A percentile compares a stretch with the other conserved stretches of the same genome.
These are phyloP conservation scores for Calonectria crousiana DNA, from an alignment of 2,329 filamentous ascomycete genomes.

Conservation along the genomic window DNA sequence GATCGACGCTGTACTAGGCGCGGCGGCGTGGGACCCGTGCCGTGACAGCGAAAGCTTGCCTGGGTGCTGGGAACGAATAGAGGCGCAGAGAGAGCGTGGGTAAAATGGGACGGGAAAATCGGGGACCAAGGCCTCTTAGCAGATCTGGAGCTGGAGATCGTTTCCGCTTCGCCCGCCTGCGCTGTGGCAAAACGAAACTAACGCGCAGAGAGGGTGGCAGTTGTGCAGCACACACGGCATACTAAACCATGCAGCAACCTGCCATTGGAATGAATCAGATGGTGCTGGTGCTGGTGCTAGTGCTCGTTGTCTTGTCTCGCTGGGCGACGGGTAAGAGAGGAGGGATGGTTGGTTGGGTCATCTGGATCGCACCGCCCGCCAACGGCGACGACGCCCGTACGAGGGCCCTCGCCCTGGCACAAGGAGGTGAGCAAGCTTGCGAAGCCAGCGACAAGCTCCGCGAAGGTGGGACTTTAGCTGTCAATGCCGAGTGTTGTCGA, in stretches of 20 bases:
- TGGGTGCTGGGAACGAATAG: constrained; percentile 2
- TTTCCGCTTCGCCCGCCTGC: neutral
- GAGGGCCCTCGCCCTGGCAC: neutral
- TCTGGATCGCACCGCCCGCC: neutral
- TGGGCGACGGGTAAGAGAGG: neutral
- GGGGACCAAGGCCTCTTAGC: constrained; percentile 4
- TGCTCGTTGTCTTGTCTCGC: neutral
- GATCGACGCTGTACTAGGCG: constrained; percentile 33
- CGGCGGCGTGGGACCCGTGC: constrained; percentile 30
- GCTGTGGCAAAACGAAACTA: neutral
- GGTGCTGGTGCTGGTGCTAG: neutral
- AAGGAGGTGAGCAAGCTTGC: neutral
- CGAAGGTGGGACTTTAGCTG: neutral
- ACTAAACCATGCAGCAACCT: neutral
- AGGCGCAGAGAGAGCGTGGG: constrained; percentile 1
- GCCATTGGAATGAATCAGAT: neutral
- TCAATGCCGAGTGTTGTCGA: neutral
- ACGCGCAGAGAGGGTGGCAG: neutral
- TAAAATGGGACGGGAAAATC: constrained; percentile 5
- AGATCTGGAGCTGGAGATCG: constrained; percentile 6
- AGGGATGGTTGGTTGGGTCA: neutral
- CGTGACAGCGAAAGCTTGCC: constrained; percentile 34
- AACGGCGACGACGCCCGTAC: neutral
- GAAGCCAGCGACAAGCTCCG: neutral
- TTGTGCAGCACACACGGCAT: neutral